phyloP scores from a whole-genome alignment of 495 filamentous ascomycete species.

The Cercophora scortea region DNA sequence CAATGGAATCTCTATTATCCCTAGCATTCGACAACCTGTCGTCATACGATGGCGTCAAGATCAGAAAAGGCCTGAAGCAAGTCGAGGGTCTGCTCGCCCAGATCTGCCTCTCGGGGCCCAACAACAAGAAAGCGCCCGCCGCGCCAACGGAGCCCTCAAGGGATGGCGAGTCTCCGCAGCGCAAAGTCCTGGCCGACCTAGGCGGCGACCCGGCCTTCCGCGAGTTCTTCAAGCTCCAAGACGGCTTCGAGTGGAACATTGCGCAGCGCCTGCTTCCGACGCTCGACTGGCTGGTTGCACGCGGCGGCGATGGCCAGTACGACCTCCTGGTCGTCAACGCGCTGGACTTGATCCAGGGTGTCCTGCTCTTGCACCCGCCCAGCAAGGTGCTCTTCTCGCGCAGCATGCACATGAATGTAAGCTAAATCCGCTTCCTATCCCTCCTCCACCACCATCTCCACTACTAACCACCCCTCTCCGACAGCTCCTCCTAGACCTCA shows the following conservation, averaged over 20 bases:
- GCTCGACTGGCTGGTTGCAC: constrained; percentile 79
- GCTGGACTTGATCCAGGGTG: constrained; percentile 84
- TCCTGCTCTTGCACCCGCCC: constrained; percentile 86
- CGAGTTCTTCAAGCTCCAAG: constrained; percentile 94
- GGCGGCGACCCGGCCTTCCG: constrained; percentile 82
- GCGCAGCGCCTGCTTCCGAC: constrained; percentile 78
- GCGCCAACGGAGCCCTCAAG: constrained; percentile 15
- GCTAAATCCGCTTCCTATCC: constrained; percentile 24
- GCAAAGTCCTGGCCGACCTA: constrained; percentile 60
- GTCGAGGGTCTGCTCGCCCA: constrained; percentile 94
- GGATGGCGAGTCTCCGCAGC: constrained; percentile 40
- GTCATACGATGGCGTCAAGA: constrained; percentile 80
- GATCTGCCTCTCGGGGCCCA: constrained; percentile 69
- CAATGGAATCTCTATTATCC: constrained; percentile 87
- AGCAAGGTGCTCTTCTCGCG: constrained; percentile 80
- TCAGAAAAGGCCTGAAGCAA: constrained; percentile 89
- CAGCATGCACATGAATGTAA: constrained; percentile 87
- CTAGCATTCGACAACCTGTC: constrained; percentile 95
- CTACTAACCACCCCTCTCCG: background rate
- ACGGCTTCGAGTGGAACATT: constrained; percentile 97
- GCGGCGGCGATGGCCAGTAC: constrained; percentile 70
- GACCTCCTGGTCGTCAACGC: constrained; percentile 84
- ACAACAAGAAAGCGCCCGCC: background rate
- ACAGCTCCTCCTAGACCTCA: constrained; percentile 80
- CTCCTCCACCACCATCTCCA: background rate